Evolutionary conservation across 139 green algal species (phyloP).

Genomic region (Coelastrella sp.): DNA sequence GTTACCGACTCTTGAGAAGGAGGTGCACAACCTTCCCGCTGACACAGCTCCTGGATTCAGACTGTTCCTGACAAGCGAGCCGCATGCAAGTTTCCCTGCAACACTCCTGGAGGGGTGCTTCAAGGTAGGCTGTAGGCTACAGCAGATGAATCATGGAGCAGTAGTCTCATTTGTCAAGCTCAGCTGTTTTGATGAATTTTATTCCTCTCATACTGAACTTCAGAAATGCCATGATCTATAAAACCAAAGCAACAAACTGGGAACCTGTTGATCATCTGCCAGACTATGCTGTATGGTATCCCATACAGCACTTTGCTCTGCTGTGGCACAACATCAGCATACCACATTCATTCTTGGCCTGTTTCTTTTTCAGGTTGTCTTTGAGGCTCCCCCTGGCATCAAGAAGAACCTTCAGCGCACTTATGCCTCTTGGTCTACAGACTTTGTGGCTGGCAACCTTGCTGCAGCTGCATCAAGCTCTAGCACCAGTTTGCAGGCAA

Average conservation of each 20-base stretch:
- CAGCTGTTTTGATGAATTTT: too few relatives aligned
- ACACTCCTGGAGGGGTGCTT: conserved; percentile 78
- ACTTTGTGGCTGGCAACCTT: conserved; percentile 51
- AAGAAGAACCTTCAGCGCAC: conserved; percentile 88
- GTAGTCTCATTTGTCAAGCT: too few relatives aligned
- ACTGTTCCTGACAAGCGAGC: conserved; percentile 83
- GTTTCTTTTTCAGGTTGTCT: conserved; percentile 70
- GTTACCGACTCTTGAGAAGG: conserved; percentile 84
- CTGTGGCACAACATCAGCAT: too few relatives aligned
- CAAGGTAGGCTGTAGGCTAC: conserved; percentile 59
- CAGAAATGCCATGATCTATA: too few relatives aligned
- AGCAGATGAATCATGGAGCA: too few relatives aligned
- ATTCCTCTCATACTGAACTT: too few relatives aligned
- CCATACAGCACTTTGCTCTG: too few relatives aligned
- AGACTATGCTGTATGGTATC: too few relatives aligned
- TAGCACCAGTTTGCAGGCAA: not conserved
- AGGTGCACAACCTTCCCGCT: conserved; percentile 50
- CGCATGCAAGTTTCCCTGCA: conserved; percentile 75
- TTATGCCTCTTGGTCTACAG: conserved; percentile 71
- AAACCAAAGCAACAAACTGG: too few relatives aligned
- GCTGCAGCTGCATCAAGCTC: not conserved
- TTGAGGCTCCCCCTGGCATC: conserved; percentile 84
- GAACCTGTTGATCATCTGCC: too few relatives aligned
- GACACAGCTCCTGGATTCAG: conserved; percentile 65
- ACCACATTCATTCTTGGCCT: not conserved